Evolutionary conservation across 345 rosid genomes (phyloP).

Genomic region (Brassica incana): DNA sequence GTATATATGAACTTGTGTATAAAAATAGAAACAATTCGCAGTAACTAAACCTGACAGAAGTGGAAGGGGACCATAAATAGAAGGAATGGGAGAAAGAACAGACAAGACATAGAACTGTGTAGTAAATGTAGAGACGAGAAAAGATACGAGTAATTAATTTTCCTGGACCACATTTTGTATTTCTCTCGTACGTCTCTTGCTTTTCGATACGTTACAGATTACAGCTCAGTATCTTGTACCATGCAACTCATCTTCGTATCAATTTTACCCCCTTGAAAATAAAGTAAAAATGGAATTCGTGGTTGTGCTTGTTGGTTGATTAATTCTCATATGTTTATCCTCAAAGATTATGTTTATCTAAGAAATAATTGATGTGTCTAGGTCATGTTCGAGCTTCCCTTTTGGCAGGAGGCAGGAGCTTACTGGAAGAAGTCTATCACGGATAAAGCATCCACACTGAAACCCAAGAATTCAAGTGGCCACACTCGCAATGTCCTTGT

Average conservation of each 20-base stretch:
- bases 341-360: not conserved
- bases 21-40: not conserved
- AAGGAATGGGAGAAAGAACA: conserved; percentile 17
- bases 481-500: not conserved
- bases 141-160: not conserved
- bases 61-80: conserved; percentile 18
- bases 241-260: not conserved
- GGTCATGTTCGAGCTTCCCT: not conserved
- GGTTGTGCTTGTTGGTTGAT: not conserved
- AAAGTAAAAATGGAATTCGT: not conserved
- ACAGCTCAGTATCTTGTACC: not conserved
- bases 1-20: not conserved
- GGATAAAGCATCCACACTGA: not conserved
- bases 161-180: conserved; percentile 29
- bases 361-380: not conserved
- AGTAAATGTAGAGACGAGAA: conserved; percentile 8
- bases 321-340: not conserved
- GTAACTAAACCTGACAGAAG: not conserved
- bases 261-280: not conserved
- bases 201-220: conserved; percentile 11
- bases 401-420: not conserved
- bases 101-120: conserved; percentile 15
- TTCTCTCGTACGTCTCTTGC: conserved; percentile 4
- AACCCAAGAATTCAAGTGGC: not conserved
- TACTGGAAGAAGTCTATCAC: not conserved